Evolutionary conservation across 2,329 filamentous ascomycete species (phyloP), one percentile per base, ranked within the genome.

Genomic region (Aspergillus terreus): DNA sequence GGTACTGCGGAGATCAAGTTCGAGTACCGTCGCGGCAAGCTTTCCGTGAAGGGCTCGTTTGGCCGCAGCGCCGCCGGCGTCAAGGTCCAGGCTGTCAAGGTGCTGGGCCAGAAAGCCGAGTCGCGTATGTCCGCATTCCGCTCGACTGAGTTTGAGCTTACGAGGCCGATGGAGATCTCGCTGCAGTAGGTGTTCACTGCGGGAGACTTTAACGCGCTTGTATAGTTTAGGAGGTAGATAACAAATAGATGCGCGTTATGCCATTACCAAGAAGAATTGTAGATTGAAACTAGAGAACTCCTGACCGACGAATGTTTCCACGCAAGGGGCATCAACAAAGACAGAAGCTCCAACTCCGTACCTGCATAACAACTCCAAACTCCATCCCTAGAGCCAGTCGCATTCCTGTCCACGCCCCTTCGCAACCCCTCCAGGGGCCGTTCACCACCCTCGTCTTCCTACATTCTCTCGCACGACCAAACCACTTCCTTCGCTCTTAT

Each of bases 1-100:
- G 44, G 51, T 1, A 81, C 77, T n/a, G 82, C 78, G 6, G 72
- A 81, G 50, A 76, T 91, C 47, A 68, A 72, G 12, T 88, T 92
- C 59, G 60, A 65, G 7, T 92, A 83, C 63, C 71, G 76, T 43
- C 65, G 76, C 2, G 79, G 80, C 32, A 61, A 63, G 52, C 74
- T 68, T 32, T 49, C 36, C 23, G 57, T 71, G 21, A 55, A 59
- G 10, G 69, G 70, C 1, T 51, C 57, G 12, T 69, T 71, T 23
- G 62, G 57, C 1, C 62, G 58, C 51, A 50, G 59, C 33, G 52
- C 58, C 2, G 14, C 35, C n/a, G 35, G 35, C 35, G 64, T 70
- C 21, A 52, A 54, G 19, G 58, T 74, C 41, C 66, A 71, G 47
- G 60, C 60, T 15, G 62, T 72, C 35, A 70, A 63, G 2, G 33